Evolutionary conservation across 148 eudicot species (phyloP), one percentile per base, ranked within the genome.

Genomic region (Rhododendron molle): DNA sequence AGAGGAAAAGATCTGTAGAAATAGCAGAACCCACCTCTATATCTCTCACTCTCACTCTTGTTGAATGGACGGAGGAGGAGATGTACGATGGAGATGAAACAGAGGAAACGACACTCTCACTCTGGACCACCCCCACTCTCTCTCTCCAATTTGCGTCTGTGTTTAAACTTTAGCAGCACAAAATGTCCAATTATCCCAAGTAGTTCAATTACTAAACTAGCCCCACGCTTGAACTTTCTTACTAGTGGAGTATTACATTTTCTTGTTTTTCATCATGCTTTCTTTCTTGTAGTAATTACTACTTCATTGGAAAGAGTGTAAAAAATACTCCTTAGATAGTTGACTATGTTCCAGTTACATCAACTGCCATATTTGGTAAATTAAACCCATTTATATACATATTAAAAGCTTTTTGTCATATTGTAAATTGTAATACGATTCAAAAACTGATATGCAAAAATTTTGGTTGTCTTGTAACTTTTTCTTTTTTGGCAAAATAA

Each of bases 71-170:
- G 43, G 82, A 65, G 32, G 60, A 50, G 40, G 80, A 38, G 26
- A 46, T 72, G 65, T 28, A 81, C 26, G 89, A 85, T 84, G 77
- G 86, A 88, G 84, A 87, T 54, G 87, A 89, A 88, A 80, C 89
- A 86, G 93, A 86, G 88, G 83, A 89, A 89, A 88, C 32, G 94
- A 92, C 92, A 90, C 72, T 73, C 46, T 10, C n/a, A 28, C 15
- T 12, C 43, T 86, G 92, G 94, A 91, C 95, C 94, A 92, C 94
- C 82, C 76, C 81, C 76, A 58, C 89, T 30, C 85, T 78, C 52
- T 56, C 83, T 80, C 81, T 84, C 40, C n/a, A 38, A 40, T 76
- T 20, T 43, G 50, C 50, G 8, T 15, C 21, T 3, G 21, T n/a
- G 18, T n/a, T 26, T 16, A 15, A 5, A 28, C 46, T 18, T 38